Evolutionary conservation across 257 asterid species (phyloP).

Genomic region (Leptodermis oblonga): DNA sequence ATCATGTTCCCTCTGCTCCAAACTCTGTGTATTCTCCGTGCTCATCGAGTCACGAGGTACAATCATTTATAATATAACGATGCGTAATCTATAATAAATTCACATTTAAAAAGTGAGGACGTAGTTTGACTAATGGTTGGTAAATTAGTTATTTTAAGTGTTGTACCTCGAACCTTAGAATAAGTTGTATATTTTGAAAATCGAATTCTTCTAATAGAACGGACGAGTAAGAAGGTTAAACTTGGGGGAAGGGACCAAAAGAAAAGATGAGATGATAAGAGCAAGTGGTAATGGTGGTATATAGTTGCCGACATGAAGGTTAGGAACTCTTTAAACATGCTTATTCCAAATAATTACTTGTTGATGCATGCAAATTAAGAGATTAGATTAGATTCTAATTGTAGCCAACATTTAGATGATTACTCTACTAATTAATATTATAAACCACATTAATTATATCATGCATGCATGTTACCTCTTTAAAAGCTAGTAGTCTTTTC

Average conservation of each 20-base stretch:
- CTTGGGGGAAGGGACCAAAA: slow-evolving; percentile 19
- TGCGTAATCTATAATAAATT: too few species aligned
- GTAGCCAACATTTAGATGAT: slow-evolving; percentile 27
- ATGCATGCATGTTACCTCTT: slow-evolving; percentile 14
- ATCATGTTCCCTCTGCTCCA: slow-evolving; percentile 61
- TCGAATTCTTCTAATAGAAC: too few species aligned
- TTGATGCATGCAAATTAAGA: slow-evolving; percentile 36
- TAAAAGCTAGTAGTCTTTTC: slow-evolving; percentile 5
- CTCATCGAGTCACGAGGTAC: too few species aligned
- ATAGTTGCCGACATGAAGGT: slow-evolving; percentile 22
- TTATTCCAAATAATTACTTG: slow-evolving; percentile 31
- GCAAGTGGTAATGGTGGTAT: neutral
- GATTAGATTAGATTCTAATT: slow-evolving; percentile 46
- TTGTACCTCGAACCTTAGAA: too few species aligned
- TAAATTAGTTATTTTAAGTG: too few species aligned
- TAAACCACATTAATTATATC: neutral
- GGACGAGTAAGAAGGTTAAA: too few species aligned
- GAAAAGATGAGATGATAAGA: neutral
- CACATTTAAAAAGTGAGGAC: too few species aligned
- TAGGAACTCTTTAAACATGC: slow-evolving; percentile 34
- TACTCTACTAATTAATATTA: slow-evolving; percentile 14
- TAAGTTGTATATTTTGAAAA: too few species aligned
- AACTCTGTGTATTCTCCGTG: slow-evolving; percentile 37
- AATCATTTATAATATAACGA: too few species aligned
- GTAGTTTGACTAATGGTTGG: too few species aligned